These are phyloP conservation scores for Melastoma malabathricum DNA, from an alignment of 345 rosid species.

Conservation along the genomic window DNA sequence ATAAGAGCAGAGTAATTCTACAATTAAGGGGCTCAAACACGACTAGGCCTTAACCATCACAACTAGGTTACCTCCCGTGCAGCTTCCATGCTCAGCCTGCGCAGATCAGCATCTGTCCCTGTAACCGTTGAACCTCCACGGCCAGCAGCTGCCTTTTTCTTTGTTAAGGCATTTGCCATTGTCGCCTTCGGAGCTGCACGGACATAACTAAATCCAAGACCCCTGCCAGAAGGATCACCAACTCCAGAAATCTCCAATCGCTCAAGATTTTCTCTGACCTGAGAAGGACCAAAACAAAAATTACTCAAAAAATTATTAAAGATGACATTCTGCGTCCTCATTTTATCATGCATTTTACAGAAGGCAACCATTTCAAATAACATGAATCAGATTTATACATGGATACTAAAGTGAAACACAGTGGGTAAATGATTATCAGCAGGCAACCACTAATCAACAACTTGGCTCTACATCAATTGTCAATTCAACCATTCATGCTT, in stretches of 20 bases:
- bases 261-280: conserved; percentile 95
- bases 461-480: no score
- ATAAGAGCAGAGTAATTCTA: no score
- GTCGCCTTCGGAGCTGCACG: conserved; percentile 85
- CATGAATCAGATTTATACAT: no score
- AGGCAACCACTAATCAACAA: no score
- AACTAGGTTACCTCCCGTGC: conserved; percentile 63
- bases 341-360: no score
- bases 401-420: no score
- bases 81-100: conserved; percentile 98
- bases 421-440: no score
- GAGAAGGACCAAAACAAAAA: conserved; percentile 11
- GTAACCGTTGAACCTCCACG: conserved; percentile 89
- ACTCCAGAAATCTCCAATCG: conserved; percentile 98
- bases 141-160: conserved; percentile 73
- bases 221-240: conserved; percentile 97
- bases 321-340: no score
- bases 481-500: no score
- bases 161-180: conserved; percentile 53
- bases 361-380: no score
- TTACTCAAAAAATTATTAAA: not conserved
- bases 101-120: conserved; percentile 98
- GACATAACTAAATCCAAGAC: conserved; percentile 94
- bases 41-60: no score
- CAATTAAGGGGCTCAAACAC: no score